These are phyloP conservation scores for Pelargonium myrrhifolium DNA, from an alignment of 441 rosid genomes.

Conservation along the genomic window DNA sequence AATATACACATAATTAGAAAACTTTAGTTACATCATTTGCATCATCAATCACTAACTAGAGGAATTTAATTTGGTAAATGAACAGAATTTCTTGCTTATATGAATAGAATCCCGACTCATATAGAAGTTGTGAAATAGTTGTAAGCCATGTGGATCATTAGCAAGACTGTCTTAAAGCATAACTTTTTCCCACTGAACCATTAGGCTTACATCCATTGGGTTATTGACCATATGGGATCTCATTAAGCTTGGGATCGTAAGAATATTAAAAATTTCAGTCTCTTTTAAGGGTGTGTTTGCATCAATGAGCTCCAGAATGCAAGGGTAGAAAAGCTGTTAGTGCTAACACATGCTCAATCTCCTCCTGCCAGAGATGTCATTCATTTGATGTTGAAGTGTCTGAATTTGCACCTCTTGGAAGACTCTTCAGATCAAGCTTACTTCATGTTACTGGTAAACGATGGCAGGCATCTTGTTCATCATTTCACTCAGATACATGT, in stretches of 20 bases:
- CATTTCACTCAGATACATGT: slow-evolving; percentile 34
- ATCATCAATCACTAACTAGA: neutral
- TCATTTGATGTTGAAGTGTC: slow-evolving; percentile 35
- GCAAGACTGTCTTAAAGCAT: no score
- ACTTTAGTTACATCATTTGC: neutral
- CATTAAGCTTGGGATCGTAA: neutral
- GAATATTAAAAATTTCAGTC: neutral
- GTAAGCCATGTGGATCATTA: no score
- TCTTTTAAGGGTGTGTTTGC: neutral
- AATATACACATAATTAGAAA: neutral
- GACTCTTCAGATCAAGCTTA: slow-evolving; percentile 35
- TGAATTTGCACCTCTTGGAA: slow-evolving; percentile 31
- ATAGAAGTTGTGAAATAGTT: no score
- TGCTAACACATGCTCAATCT: slow-evolving; percentile 18
- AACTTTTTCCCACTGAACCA: neutral
- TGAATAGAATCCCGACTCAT: neutral
- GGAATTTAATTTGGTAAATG: neutral
- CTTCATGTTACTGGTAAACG: slow-evolving; percentile 38
- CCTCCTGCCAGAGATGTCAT: slow-evolving; percentile 43
- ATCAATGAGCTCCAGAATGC: neutral
- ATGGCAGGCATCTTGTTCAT: slow-evolving; percentile 49
- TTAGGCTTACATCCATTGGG: neutral
- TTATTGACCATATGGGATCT: neutral
- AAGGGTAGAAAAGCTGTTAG: slow-evolving; percentile 5
- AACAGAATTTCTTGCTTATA: neutral